These are phyloP conservation scores for Didymella exigua DNA, from an alignment of 2,329 filamentous ascomycete genomes.

Conservation along the genomic window DNA sequence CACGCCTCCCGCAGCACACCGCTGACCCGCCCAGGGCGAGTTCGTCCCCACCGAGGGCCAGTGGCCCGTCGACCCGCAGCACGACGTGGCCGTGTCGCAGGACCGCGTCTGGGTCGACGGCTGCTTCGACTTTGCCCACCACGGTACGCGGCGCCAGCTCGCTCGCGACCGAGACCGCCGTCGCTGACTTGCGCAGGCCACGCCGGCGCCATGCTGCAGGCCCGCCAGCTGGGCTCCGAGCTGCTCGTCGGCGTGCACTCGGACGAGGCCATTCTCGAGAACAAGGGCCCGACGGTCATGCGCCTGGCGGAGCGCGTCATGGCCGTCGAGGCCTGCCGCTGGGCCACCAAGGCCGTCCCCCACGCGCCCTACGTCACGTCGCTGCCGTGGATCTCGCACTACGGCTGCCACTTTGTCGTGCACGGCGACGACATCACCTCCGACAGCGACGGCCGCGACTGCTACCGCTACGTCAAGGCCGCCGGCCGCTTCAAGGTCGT, in stretches of 20 bases:
- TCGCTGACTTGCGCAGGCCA: slow-evolving; percentile 81
- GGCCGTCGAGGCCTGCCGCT: slow-evolving; percentile 92
- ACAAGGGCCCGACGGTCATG: slow-evolving; percentile 99
- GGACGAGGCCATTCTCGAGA: slow-evolving; percentile 91
- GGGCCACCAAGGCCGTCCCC: slow-evolving; percentile 83
- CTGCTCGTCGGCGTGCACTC: slow-evolving; percentile 93
- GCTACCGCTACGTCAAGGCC: slow-evolving; percentile 96
- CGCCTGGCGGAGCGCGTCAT: slow-evolving; percentile 84
- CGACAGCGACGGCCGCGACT: slow-evolving; percentile 90
- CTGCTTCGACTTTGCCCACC: slow-evolving; percentile 99
- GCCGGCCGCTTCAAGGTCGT: slow-evolving; percentile 95
- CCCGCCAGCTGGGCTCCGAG: slow-evolving; percentile 85
- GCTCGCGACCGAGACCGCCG: no score
- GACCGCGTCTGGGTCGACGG: slow-evolving; percentile 96
- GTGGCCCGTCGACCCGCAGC: slow-evolving; percentile 70
- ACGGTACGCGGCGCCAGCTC: no score
- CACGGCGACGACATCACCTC: slow-evolving; percentile 98
- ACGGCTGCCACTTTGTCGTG: slow-evolving; percentile 93
- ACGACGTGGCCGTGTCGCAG: slow-evolving; percentile 62
- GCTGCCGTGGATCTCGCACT: slow-evolving; percentile 91
- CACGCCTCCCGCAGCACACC: background rate
- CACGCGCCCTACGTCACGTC: slow-evolving; percentile 93
- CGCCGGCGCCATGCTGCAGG: slow-evolving; percentile 95
- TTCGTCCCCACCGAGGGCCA: slow-evolving; percentile 59
- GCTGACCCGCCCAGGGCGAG: slow-evolving; percentile 35